These are phyloP conservation scores for Trichosporon asahii DNA, from an alignment of 1,284 basidiomycete genomes.

Conservation along the genomic window DNA sequence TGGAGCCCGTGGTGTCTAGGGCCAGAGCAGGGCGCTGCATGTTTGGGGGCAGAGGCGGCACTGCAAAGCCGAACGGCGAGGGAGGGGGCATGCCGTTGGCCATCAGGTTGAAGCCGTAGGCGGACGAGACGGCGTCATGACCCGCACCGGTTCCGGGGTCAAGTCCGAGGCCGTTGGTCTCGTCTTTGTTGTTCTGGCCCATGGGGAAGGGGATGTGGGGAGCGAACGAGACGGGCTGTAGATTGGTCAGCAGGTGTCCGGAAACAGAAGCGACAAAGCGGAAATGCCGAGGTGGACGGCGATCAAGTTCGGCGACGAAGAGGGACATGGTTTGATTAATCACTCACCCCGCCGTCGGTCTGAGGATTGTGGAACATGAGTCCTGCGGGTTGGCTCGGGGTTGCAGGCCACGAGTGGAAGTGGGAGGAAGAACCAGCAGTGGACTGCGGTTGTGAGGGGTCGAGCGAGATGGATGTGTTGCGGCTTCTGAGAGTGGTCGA, in stretches of 20 bases:
- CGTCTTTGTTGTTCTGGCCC: slow-evolving; percentile 9
- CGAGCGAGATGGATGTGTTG: not conserved
- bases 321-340: not conserved
- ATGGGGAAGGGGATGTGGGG: slow-evolving; percentile 2
- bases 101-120: slow-evolving; percentile 6
- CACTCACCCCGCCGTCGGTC: slow-evolving; percentile 8
- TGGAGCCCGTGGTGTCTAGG: slow-evolving; percentile 1
- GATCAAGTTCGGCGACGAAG: not conserved
- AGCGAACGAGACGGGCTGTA: slow-evolving; percentile 3
- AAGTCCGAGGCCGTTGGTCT: not conserved
- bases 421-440: slow-evolving; percentile 5
- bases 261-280: too few relatives aligned
- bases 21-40: slow-evolving; percentile 5
- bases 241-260: not conserved
- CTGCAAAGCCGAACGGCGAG: not conserved
- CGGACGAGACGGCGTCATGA: slow-evolving; percentile 1
- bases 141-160: not conserved
- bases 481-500: not conserved
- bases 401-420: slow-evolving; percentile 10
- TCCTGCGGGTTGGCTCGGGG: slow-evolving; percentile 4
- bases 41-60: slow-evolving; percentile 1
- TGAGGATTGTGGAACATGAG: slow-evolving; percentile 1
- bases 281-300: not conserved
- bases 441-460: not conserved
- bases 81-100: slow-evolving; percentile 7